Evolutionary conservation across 208 protist genomes (phyloP), one percentile per base, ranked within the genome.

Genomic region (Leishmania arabica): DNA sequence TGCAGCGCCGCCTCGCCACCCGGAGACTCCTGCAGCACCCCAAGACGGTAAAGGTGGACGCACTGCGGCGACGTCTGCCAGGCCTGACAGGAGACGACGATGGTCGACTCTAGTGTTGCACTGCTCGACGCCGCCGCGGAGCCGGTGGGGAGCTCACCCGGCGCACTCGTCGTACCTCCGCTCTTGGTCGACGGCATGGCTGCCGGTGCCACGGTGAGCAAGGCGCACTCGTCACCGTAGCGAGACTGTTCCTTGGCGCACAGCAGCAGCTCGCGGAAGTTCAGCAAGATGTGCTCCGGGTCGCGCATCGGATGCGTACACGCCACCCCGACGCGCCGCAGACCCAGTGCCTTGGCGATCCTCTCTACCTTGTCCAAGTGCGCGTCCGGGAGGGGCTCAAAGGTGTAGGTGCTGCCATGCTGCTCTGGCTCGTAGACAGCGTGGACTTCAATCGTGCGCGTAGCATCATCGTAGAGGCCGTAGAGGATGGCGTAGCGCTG

Each of bases 51-150:
- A n/a, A 94, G 88, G 75, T 95, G 86, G 24, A 96, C 90, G n/a
- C 92, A 93, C 86, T 97, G 95, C 77, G 89, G 87, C 0, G 95
- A 98, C 6, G 88, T 86, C 88, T 98, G 95, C 95, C 95, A 98
- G 19, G 93, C 93, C 72, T 96, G 90, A 73, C 92, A 94, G 49
- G 93, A 86, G 58, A 93, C 84, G 11, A 89, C 76, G 19, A 71
- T 84, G 49, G 51, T 73, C 69, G 69, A 13, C 11, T 45, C 51
- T 8, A 42, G 60, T 15, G 49, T 64, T 15, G 81, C 34, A 58
- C 37, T 62, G 45, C 27, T 79, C 21, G 11, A 51, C 42, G 74
- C 56, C 37, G 78, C 31, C 40, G 68, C 64, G 15, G 70, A 47
- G 76, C 45, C 47, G 47, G 65, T 24, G 2, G 72, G 58, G 1